Evolutionary conservation across 352 stramenopile genomes (phyloP).

Genomic region (Lagenidium giganteum): DNA sequence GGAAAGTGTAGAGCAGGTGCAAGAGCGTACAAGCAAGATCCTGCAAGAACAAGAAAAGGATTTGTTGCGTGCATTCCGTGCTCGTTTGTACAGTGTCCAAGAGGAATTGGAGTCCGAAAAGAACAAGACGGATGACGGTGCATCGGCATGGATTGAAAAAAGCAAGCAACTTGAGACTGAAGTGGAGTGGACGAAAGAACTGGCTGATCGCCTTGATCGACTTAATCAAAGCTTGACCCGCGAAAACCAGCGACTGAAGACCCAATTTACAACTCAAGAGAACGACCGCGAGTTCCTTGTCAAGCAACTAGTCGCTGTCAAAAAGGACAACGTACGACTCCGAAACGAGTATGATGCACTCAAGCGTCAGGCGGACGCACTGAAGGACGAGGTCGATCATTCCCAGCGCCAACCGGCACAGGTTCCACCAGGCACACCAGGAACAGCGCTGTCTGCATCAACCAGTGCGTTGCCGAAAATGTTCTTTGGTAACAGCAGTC

Average conservation of each 20-base stretch:
- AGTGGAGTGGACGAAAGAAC: constrained; percentile 88
- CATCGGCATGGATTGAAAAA: constrained; percentile 89
- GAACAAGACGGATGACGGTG: constrained; percentile 86
- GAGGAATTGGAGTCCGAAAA: constrained; percentile 91
- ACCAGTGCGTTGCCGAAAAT: constrained; percentile 27
- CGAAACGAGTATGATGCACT: constrained; percentile 50
- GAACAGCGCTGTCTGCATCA: not conserved
- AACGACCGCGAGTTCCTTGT: constrained; percentile 93
- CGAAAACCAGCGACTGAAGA: constrained; percentile 88
- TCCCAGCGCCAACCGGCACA: constrained; percentile 17
- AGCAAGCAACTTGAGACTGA: constrained; percentile 87
- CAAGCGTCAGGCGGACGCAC: constrained; percentile 46
- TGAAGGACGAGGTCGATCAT: constrained; percentile 30
- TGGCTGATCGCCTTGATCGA: constrained; percentile 84
- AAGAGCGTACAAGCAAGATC: constrained; percentile 87
- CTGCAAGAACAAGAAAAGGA: constrained; percentile 91
- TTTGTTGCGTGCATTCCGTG: constrained; percentile 84
- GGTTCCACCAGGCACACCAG: constrained; percentile 2
- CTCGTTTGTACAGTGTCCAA: constrained; percentile 90
- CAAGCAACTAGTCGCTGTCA: constrained; percentile 87
- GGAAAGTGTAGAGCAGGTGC: constrained; percentile 87
- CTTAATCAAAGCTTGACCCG: constrained; percentile 86
- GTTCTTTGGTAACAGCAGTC: constrained; percentile 16
- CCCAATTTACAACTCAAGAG: constrained; percentile 89
- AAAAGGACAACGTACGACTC: constrained; percentile 88